Conservation (phyloP, 257 asterid genomes). For the Oldenlandia corymbosa region DNA sequence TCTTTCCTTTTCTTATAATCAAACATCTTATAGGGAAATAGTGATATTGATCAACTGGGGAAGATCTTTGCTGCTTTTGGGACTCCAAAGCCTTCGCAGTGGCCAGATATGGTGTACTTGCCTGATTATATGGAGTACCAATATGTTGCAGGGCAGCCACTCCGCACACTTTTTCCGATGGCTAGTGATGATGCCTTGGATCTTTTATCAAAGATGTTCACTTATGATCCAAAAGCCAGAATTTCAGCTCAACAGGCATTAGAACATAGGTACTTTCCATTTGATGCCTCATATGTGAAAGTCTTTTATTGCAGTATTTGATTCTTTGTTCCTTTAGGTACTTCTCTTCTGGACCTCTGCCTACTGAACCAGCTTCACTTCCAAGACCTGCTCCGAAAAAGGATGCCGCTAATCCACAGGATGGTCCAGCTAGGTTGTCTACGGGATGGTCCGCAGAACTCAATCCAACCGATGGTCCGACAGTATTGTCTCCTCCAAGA, state of each 20-base stretch:
- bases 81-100: constrained; percentile 84
- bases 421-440: no score
- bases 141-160: constrained; percentile 35
- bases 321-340: constrained; percentile 45
- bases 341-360: constrained; percentile 77
- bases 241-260: constrained; percentile 90
- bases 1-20: neutral
- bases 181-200: constrained; percentile 88
- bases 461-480: constrained; percentile 65
- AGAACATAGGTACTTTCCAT: constrained; percentile 71
- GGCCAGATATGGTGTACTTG: constrained; percentile 86
- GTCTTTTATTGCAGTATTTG: constrained; percentile 13
- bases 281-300: neutral
- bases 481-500: constrained; percentile 92
- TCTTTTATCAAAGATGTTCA: constrained; percentile 82
- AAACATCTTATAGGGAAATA: constrained; percentile 55
- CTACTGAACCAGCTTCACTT: constrained; percentile 87
- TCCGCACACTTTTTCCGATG: constrained; percentile 81
- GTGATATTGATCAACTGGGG: constrained; percentile 96
- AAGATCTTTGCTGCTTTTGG: constrained; percentile 95
- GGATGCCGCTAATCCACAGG: constrained; percentile 52
- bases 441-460: constrained; percentile 50
- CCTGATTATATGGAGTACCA: constrained; percentile 83
- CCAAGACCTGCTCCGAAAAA: constrained; percentile 87
- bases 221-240: constrained; percentile 83